phyloP scores from a whole-genome alignment of 176 grass and related monocot species.

The Cocos nucifera region DNA sequence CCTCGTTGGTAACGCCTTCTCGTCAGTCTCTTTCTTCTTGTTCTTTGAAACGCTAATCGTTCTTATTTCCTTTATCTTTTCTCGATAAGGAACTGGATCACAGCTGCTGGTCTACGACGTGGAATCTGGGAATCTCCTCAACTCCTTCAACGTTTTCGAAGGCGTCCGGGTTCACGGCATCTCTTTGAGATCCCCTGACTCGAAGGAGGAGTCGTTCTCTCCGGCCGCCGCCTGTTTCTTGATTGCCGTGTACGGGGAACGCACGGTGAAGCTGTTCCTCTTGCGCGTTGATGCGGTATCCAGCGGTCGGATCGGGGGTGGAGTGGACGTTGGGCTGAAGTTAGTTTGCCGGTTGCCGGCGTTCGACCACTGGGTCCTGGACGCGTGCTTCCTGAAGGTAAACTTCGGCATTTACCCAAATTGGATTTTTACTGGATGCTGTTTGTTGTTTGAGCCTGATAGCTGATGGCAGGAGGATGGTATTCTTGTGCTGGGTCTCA shows the following conservation, averaged over 20 bases:
- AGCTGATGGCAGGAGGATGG: constrained; percentile 33
- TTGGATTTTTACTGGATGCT: too few relatives aligned
- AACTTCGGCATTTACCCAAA: too few relatives aligned
- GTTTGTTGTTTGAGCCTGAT: not conserved
- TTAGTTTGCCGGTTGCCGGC: constrained; percentile 43
- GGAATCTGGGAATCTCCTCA: constrained; percentile 21
- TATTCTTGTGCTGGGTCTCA: constrained; percentile 60
- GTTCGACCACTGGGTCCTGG: constrained; percentile 85
- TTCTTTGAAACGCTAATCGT: not conserved
- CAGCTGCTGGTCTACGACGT: constrained; percentile 56
- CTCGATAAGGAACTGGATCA: constrained; percentile 48
- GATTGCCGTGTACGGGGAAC: constrained; percentile 55
- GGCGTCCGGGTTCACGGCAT: constrained; percentile 84
- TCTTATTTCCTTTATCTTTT: not conserved
- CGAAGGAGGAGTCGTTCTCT: not conserved
- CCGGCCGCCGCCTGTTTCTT: not conserved
- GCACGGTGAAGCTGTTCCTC: constrained; percentile 53
- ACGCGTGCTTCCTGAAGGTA: constrained; percentile 60
- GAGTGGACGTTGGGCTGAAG: constrained; percentile 17
- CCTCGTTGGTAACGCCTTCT: constrained; percentile 1
- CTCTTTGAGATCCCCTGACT: constrained; percentile 13
- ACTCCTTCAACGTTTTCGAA: constrained; percentile 56
- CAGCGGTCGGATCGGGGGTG: not conserved
- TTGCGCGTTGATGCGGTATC: constrained; percentile 4
- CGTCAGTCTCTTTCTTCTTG: not conserved